A percentile compares a stretch with the other conserved stretches of the same genome.
phyloP scores from a whole-genome alignment of 108 stramenopile genomes.

The Schizochytrium sp. region DNA sequence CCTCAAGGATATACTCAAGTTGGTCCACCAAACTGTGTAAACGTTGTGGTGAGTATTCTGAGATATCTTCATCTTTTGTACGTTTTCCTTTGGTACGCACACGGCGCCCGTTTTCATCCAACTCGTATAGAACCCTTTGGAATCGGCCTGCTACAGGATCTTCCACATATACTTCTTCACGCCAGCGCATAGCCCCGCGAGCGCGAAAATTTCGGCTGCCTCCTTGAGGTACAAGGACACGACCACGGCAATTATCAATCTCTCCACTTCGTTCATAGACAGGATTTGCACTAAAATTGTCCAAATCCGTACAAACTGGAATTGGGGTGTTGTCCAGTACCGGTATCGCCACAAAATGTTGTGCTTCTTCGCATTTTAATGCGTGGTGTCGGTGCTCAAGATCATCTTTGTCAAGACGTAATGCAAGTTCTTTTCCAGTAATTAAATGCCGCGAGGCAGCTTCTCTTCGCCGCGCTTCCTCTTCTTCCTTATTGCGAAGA shows the following conservation, averaged over 20 bases:
- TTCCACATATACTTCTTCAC: conserved; percentile 51
- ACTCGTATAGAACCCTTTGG: not conserved
- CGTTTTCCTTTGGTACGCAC: conserved; percentile 1
- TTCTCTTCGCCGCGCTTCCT: conserved; percentile 23
- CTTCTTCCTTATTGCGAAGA: not conserved
- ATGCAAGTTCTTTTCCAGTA: conserved; percentile 11
- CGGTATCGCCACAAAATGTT: conserved; percentile 16
- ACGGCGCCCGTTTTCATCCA: conserved; percentile 30
- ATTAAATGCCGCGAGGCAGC: conserved; percentile 25
- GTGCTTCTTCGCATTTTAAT: not conserved
- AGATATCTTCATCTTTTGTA: not conserved
- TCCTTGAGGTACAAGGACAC: not conserved
- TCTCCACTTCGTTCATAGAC: conserved; percentile 12
- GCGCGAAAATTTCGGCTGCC: not conserved
- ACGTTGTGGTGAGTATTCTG: conserved; percentile 53
- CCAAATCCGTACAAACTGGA: not conserved
- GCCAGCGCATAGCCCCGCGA: not conserved
- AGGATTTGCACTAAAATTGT: not conserved
- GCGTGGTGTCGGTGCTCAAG: not conserved
- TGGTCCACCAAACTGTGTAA: conserved; percentile 40
- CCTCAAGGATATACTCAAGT: conserved; percentile 50
- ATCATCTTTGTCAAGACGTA: conserved; percentile 5
- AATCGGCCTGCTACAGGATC: conserved; percentile 13
- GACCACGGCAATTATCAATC: conserved; percentile 6
- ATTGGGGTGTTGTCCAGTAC: conserved; percentile 34